Base-by-base conservation (phyloP, 176 grass and related monocot genomes). In the Musa troglodytarum region DNA sequence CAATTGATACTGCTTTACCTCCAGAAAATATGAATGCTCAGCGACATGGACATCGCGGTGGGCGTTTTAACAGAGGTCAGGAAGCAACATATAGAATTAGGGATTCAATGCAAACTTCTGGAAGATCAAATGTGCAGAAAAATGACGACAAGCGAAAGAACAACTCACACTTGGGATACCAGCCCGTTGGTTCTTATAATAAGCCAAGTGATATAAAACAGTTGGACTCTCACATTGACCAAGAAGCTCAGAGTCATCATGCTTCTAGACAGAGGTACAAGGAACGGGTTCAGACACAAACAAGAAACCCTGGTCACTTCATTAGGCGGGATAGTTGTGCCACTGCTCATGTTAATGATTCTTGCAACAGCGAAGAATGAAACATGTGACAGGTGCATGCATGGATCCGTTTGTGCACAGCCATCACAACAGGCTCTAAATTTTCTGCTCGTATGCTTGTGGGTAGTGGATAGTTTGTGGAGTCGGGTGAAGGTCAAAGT, bases 81-180 rank as follows among this genome's bases (percentile, higher is more conserved):
- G 82, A 87, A 12, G 79, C 72, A 53, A 19, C 22, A 2, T 82
- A 86, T 28, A 86, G 84, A 82, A 84, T 79, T 80, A 87, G 84
- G 29, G 90, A 83, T 75, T 71, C 80, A 77, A 78, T 82, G 25
- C 56, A 63, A 49, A 9, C 9, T 69, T 67, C 74, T 79, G 81
- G 78, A 24, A 83, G 75, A 72, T 34, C 55, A 74, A 81, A 80
- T 80, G 82, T 75, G 72, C 79, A 71, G 28, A 14, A 53, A 23
- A 87, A 85, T 53, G 77, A 52, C 16, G 90, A 89, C 13, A 72
- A 83, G 49, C 69, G 63, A 57, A 89, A 75, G 77, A 88, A 73
- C 61, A 83, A 69, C 58, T 22, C 77, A 55, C 90, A 89, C 66
- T 81, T 83, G 3, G 90, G 87, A 66, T 92, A 92, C 76, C 90